Base-by-base conservation (phyloP, 148 eudicot species). In the Rhododendron ovatum region DNA sequence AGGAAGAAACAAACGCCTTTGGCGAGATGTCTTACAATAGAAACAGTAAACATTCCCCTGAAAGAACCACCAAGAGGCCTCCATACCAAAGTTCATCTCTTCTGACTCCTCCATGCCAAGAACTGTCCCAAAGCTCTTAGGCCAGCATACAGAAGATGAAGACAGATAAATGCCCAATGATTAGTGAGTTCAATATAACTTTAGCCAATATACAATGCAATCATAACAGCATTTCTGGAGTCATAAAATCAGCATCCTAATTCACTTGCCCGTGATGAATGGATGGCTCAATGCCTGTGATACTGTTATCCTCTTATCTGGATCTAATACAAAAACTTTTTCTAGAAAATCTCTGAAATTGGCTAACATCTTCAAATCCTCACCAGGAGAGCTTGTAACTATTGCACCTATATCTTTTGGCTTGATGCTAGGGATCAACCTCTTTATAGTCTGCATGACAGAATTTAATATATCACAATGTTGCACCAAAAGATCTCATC, bases 231-330 rank as follows among this genome's bases (percentile, higher is more conserved):
- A 89, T 90, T 93, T 93, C 93, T 93, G 92, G 90, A 90, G 95
- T 92, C 98, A 94, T 93, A 90, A 92, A 91, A 90, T 91, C 96
- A 93, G 94, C 98, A 94, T 92, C 94, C 89, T 84, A 88, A 85
- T 90, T 97, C 96, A 97, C 99, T 97, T 97, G 99, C 99, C 99
- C 90, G 99, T 95, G 91, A 97, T 94, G 92, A 97, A 97, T 85
- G 99, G 95, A 89, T 97, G 99, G 90, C 91, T 90, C 90, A 97
- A 89, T 63, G 99, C 96, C 84, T 94, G 99, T 59, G 98, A 94
- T 84, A 97, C 98, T 41, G 95, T 97, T 37, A 95, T 78, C 91
- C 99, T 93, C 91, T 95, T 97, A 81, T 97, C 99, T 73, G 99
- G 99, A 87, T 97, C 99, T 87, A 97, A 88, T 43, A 89, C 90